A percentile compares a stretch with the other conserved stretches of the same genome.
Conservation (phyloP, 176 grass and related monocot genomes). For the Phragmites australis region DNA sequence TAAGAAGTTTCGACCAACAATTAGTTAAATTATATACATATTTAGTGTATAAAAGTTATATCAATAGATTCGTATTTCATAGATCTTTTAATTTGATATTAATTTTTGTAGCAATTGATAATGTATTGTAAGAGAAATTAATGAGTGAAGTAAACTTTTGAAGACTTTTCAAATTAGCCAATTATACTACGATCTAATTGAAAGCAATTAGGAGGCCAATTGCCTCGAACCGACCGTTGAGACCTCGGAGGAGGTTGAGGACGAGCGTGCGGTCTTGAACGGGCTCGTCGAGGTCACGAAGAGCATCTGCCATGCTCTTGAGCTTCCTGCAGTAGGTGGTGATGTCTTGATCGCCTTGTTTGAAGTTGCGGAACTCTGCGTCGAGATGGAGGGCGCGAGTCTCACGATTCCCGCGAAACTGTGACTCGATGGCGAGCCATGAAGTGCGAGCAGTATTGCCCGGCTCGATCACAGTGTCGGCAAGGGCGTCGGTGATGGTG, state of each 20-base stretch:
- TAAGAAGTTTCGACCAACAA: too few relatives aligned
- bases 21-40: too few relatives aligned
- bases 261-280: neutral
- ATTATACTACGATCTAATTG: too few relatives aligned
- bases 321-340: neutral
- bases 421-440: neutral
- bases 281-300: neutral
- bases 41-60: too few relatives aligned
- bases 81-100: too few relatives aligned
- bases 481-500: neutral
- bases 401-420: neutral
- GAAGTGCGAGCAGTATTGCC: neutral
- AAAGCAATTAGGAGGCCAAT: too few relatives aligned
- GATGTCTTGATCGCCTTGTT: neutral
- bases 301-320: neutral
- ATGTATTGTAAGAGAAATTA: too few relatives aligned
- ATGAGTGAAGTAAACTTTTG: too few relatives aligned
- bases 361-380: neutral
- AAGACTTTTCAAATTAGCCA: too few relatives aligned
- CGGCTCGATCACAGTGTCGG: neutral
- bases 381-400: neutral
- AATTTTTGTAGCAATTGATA: too few relatives aligned
- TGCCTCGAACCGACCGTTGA: neutral
- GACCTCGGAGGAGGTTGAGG: neutral
- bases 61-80: too few relatives aligned